Conservation (phyloP, 2,329 filamentous ascomycete species). For the Penicillium sp. region DNA sequence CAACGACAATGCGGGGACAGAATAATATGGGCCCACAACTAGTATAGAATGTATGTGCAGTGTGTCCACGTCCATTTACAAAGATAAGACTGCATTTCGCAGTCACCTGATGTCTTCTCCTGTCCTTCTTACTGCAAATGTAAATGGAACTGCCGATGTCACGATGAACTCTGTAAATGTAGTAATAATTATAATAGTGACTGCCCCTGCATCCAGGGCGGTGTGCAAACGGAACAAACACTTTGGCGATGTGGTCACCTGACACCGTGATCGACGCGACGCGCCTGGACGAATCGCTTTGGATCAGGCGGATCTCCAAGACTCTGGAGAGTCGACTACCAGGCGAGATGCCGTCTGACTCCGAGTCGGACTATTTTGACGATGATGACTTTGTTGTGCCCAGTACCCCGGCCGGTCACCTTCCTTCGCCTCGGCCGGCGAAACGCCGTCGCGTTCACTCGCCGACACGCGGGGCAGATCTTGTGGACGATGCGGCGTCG, state of each 20-base stretch:
- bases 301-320: constrained; percentile 30
- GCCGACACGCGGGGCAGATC: constrained; percentile 14
- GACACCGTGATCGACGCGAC: constrained; percentile 4
- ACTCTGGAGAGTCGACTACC: constrained; percentile 2
- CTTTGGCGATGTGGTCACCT: background rate
- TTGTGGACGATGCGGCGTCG: constrained; percentile 16
- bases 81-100: no score
- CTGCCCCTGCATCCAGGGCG: background rate
- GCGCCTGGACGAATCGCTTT: background rate
- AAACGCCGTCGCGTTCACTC: constrained; percentile 41
- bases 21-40: no score
- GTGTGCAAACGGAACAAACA: background rate
- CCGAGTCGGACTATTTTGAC: constrained; percentile 36
- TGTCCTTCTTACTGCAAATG: background rate
- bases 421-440: constrained; percentile 30
- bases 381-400: constrained; percentile 37
- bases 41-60: no score
- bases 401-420: constrained; percentile 18
- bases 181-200: background rate
- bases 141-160: background rate
- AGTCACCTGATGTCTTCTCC: no score
- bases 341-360: constrained; percentile 14
- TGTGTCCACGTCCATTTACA: no score
- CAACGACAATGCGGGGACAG: no score
- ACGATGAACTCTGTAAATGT: no score